phyloP scores from a whole-genome alignment of 2,329 filamentous ascomycete genomes.

The Phoma sp. region DNA sequence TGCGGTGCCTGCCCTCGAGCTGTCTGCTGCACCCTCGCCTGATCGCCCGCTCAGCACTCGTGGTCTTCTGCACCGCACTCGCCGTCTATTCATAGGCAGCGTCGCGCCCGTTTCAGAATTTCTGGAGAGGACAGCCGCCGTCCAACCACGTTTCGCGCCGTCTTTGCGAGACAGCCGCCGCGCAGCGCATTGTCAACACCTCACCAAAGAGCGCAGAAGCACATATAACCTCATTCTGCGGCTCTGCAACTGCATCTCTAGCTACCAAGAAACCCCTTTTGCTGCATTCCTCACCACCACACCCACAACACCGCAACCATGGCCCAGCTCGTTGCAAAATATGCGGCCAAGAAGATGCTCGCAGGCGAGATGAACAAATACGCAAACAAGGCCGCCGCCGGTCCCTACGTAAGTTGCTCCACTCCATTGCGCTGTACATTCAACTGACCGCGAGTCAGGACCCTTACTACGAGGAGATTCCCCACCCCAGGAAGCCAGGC shows the following conservation, averaged over 20 bases:
- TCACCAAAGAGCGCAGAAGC: constrained; percentile 2
- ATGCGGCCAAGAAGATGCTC: constrained; percentile 59
- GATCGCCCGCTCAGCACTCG: constrained; percentile 14
- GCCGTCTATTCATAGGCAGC: constrained; percentile 46
- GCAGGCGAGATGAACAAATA: constrained; percentile 58
- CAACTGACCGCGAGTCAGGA: constrained; percentile 64
- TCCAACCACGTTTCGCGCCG: constrained; percentile 41
- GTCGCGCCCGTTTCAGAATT: constrained; percentile 51
- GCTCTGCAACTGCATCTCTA: constrained; percentile 8
- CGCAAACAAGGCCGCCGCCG: constrained; percentile 52
- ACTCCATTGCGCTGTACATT: neutral
- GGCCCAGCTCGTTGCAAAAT: constrained; percentile 56
- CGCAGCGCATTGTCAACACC: constrained; percentile 20
- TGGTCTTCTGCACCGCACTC: constrained; percentile 33
- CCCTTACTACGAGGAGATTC: constrained; percentile 85
- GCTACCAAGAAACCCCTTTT: constrained; percentile 6
- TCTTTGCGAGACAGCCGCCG: constrained; percentile 37
- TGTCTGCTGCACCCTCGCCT: constrained; percentile 22
- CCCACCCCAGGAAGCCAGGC: constrained; percentile 73
- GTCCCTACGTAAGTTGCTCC: constrained; percentile 49
- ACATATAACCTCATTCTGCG: constrained; percentile 32
- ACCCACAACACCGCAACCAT: constrained; percentile 42
- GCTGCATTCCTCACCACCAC: constrained; percentile 4
- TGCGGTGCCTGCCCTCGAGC: constrained; percentile 11
- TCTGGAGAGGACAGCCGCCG: constrained; percentile 29